Percentiles rank a stretch among this genome's conserved stretches.
These are phyloP conservation scores for Fusarium albidum DNA, from an alignment of 2,329 filamentous ascomycete genomes.

Conservation along the genomic window DNA sequence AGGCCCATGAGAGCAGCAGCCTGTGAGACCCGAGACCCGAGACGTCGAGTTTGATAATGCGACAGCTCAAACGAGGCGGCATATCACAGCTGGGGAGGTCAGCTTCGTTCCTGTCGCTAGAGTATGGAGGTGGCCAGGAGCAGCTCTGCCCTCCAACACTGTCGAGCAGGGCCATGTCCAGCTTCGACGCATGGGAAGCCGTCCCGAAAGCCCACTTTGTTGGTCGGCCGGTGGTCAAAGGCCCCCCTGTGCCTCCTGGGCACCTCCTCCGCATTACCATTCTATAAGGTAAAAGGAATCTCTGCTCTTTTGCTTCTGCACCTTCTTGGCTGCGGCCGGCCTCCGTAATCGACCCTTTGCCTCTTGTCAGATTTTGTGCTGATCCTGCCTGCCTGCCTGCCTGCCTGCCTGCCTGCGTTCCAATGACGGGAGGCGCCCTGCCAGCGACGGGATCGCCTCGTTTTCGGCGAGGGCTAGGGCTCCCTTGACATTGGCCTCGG, in stretches of 20 bases:
- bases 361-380: neutral
- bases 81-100: neutral
- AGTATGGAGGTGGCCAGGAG: neutral
- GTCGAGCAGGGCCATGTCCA: neutral
- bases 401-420: too few species aligned
- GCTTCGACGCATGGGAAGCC: neutral
- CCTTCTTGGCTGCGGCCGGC: constrained; percentile 4
- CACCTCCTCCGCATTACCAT: constrained; percentile 4
- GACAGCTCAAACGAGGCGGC: neutral
- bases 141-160: neutral
- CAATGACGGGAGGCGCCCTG: neutral
- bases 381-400: too few species aligned
- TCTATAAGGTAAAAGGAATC: constrained; percentile 14
- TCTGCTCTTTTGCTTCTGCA: neutral
- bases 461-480: neutral
- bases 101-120: neutral
- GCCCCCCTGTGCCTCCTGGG: constrained; percentile 9
- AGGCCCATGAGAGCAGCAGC: neutral
- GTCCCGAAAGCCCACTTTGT: constrained; percentile 5
- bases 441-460: neutral
- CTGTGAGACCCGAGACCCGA: constrained; percentile 1
- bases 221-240: neutral
- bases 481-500: neutral
- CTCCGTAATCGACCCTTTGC: neutral
- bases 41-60: constrained; percentile 2